Evolutionary conservation across 1,284 basidiomycete genomes (phyloP).

Genomic region (Neotropicomus parvogracilis): DNA sequence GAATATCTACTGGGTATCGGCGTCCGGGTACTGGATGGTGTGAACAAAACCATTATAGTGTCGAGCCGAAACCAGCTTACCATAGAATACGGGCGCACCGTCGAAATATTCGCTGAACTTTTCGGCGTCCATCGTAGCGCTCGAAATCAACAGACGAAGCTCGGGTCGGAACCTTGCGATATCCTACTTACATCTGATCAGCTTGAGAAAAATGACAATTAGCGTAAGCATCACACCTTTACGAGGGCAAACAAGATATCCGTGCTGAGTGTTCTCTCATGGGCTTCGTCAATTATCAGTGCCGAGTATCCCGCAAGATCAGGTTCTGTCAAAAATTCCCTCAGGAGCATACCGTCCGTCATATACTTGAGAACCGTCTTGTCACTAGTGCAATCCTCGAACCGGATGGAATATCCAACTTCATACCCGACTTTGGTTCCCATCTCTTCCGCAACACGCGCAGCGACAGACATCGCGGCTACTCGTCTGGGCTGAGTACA

Average conservation of each 20-base stretch:
- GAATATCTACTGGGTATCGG: conserved; percentile 96
- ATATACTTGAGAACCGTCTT: conserved; percentile 98
- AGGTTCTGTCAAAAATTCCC: conserved; percentile 94
- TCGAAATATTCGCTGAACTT: conserved; percentile 98
- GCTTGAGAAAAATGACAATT: conserved; percentile 11
- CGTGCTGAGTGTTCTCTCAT: conserved; percentile 93
- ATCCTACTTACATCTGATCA: conserved; percentile 54
- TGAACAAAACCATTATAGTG: conserved; percentile 2
- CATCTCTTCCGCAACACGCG: conserved; percentile 98
- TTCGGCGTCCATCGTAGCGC: conserved; percentile 94
- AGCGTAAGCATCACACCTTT: conserved; percentile 65
- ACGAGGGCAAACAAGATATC: conserved; percentile 96
- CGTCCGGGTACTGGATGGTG: conserved; percentile 80
- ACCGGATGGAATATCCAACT: conserved; percentile 98
- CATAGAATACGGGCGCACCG: conserved; percentile 88
- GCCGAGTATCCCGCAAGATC: conserved; percentile 90
- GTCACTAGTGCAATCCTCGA: conserved; percentile 98
- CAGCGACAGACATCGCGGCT: conserved; percentile 98
- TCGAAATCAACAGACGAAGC: conserved; percentile 86
- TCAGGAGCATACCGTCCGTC: conserved; percentile 97
- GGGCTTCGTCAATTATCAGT: conserved; percentile 95
- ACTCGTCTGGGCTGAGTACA: conserved; percentile 99
- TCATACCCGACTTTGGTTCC: conserved; percentile 94
- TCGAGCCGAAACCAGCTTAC: conserved; percentile 41
- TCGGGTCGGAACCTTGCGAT: conserved; percentile 96